phyloP scores from a whole-genome alignment of 805 yeast species.

The Candida methanosorbosa region DNA sequence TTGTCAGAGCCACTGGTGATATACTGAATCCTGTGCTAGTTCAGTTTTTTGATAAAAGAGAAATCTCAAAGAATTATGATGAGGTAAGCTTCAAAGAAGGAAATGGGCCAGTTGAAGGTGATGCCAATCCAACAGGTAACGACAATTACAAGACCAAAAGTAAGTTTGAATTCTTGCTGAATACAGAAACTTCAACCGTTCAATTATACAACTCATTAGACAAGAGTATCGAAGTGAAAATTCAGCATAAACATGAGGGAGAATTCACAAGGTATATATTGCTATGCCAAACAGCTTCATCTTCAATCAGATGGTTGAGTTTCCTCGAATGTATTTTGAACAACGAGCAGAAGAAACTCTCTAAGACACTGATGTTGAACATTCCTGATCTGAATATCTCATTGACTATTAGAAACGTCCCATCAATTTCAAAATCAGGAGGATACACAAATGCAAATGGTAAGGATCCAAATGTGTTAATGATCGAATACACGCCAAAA shows the following conservation, averaged over 20 bases:
- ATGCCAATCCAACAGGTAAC: slow-evolving; percentile 3
- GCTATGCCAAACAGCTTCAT: slow-evolving; percentile 40
- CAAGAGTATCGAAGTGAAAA: slow-evolving; percentile 48
- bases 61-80: slow-evolving; percentile 17
- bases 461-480: not conserved
- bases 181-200: slow-evolving; percentile 24
- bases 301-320: slow-evolving; percentile 57
- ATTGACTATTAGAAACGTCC: slow-evolving; percentile 27
- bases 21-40: slow-evolving; percentile 43
- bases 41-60: slow-evolving; percentile 50
- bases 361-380: slow-evolving; percentile 19
- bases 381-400: slow-evolving; percentile 39
- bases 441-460: not conserved
- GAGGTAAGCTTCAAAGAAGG: not conserved
- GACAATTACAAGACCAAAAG: not conserved
- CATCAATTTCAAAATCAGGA: not conserved
- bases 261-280: slow-evolving; percentile 35
- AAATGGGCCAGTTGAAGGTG: slow-evolving; percentile 2
- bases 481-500: slow-evolving; percentile 1
- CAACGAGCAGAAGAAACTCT: slow-evolving; percentile 2
- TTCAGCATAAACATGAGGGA: slow-evolving; percentile 1
- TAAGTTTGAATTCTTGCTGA: slow-evolving; percentile 13
- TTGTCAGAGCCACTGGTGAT: slow-evolving; percentile 55
- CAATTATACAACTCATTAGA: slow-evolving; percentile 60
- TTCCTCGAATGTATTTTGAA: slow-evolving; percentile 44